These are phyloP conservation scores for Aspergillus avenaceus DNA, from an alignment of 495 filamentous ascomycete genomes.

Conservation along the genomic window DNA sequence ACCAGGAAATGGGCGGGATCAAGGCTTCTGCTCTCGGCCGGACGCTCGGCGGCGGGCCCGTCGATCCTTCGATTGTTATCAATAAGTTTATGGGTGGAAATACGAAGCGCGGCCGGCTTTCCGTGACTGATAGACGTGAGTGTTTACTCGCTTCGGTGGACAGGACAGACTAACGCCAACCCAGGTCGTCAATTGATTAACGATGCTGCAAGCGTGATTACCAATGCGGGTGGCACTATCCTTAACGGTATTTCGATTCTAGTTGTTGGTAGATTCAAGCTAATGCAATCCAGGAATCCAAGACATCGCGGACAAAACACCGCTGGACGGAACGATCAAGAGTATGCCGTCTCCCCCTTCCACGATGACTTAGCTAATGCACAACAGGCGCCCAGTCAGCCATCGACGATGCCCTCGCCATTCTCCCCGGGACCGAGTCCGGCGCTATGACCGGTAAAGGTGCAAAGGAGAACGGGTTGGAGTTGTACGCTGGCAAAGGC, in stretches of 20 bases:
- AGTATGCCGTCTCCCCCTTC: not conserved
- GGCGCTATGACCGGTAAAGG: conserved; percentile 22
- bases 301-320: conserved; percentile 7
- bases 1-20: conserved; percentile 27
- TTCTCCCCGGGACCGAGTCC: conserved; percentile 3
- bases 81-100: not conserved
- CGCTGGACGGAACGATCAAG: conserved; percentile 8
- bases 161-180: conserved; percentile 1
- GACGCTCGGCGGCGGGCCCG: conserved; percentile 51
- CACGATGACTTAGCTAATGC: not conserved
- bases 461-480: conserved; percentile 38
- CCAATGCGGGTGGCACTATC: conserved; percentile 27
- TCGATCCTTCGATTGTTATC: conserved; percentile 29
- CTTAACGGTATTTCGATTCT: conserved; percentile 1
- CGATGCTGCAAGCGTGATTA: conserved; percentile 9
- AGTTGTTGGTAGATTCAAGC: no score
- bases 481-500: conserved; percentile 37
- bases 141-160: no score
- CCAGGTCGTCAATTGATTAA: conserved; percentile 10
- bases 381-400: conserved; percentile 4
- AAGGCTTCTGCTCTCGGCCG: conserved; percentile 53
- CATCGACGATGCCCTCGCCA: conserved; percentile 9
- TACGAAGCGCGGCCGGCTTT: not conserved
- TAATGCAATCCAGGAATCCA: conserved; percentile 2
- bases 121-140: not conserved